These are phyloP conservation scores for Solanum chacoense DNA, from an alignment of 305 asterid genomes.

Conservation along the genomic window DNA sequence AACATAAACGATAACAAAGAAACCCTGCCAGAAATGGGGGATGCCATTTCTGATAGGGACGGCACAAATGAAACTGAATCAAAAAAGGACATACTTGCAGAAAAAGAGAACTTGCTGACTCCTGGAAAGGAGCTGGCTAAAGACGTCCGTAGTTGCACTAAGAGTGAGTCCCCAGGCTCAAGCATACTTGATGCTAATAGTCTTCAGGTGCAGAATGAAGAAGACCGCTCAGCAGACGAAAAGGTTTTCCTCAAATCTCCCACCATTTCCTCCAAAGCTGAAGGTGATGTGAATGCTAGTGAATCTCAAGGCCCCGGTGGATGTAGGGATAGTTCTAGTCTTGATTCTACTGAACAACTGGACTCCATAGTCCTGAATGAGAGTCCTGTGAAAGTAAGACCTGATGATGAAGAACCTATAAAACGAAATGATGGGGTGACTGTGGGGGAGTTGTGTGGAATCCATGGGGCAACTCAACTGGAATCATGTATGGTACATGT, in stretches of 20 bases:
- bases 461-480: background rate
- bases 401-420: constrained; percentile 15
- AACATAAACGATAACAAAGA: constrained; percentile 23
- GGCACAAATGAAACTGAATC: background rate
- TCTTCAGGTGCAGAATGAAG: background rate
- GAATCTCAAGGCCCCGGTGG: constrained; percentile 3
- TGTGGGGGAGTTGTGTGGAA: constrained; percentile 11
- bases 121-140: background rate
- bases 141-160: background rate
- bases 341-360: constrained; percentile 8
- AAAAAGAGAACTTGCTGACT: background rate
- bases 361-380: background rate
- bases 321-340: background rate
- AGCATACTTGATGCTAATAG: background rate
- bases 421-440: constrained; percentile 11
- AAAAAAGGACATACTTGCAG: constrained; percentile 7
- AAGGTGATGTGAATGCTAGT: background rate
- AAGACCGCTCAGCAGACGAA: background rate
- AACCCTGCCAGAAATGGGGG: constrained; percentile 9
- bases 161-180: background rate
- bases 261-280: background rate
- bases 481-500: constrained; percentile 23
- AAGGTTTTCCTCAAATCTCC: background rate
- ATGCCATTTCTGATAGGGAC: background rate
- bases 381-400: constrained; percentile 6